Evolutionary conservation across 352 stramenopile species (phyloP).

Genomic region (Pythium brassicae): DNA sequence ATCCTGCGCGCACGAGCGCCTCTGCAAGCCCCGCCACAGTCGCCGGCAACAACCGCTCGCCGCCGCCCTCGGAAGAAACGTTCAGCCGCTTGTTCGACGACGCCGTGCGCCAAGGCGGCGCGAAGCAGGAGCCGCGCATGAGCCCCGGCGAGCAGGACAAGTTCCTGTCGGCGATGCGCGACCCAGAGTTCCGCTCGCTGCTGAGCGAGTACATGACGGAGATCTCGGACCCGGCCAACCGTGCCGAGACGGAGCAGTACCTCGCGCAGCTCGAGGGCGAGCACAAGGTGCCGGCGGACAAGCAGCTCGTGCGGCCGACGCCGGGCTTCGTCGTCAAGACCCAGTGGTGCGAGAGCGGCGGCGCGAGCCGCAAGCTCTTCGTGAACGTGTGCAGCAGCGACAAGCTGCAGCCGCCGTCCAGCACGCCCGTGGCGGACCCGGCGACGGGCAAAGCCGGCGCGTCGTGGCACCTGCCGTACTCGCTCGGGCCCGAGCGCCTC

Average conservation of each 20-base stretch:
- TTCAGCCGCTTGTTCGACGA: conserved; percentile 45
- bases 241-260: conserved; percentile 89
- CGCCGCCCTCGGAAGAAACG: conserved; percentile 28
- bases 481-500: conserved; percentile 84
- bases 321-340: conserved; percentile 92
- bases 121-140: conserved; percentile 18
- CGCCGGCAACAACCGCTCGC: not conserved
- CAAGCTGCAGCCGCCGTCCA: conserved; percentile 77
- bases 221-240: conserved; percentile 88
- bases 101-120: conserved; percentile 27
- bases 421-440: conserved; percentile 26
- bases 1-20: not conserved
- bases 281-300: conserved; percentile 83
- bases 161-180: conserved; percentile 88
- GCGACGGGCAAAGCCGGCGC: conserved; percentile 22
- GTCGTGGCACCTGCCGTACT: conserved; percentile 90
- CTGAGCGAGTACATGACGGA: conserved; percentile 94
- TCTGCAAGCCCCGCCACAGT: not conserved
- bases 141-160: conserved; percentile 66
- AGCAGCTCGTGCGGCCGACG: conserved; percentile 80
- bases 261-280: conserved; percentile 86
- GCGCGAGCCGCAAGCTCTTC: conserved; percentile 78
- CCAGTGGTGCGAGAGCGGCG: conserved; percentile 27
- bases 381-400: conserved; percentile 90
- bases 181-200: conserved; percentile 90